These are phyloP conservation scores for Flaveria trinervia DNA, from an alignment of 129 eudicot species.

Conservation along the genomic window DNA sequence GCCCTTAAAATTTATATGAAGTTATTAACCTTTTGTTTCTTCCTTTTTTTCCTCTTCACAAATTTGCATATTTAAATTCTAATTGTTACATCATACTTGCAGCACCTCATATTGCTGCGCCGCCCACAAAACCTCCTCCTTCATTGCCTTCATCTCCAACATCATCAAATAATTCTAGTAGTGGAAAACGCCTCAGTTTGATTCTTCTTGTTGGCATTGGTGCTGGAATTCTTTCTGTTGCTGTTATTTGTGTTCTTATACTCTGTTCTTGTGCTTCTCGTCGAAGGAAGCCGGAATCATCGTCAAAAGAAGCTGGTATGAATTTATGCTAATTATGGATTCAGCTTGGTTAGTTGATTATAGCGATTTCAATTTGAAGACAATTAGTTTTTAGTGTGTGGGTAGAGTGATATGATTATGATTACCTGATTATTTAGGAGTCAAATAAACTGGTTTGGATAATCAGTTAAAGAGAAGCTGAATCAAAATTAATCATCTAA, in stretches of 20 bases:
- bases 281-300: slow-evolving; percentile 50
- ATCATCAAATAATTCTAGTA: slow-evolving; percentile 43
- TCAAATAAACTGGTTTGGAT: neutral
- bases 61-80: slow-evolving; percentile 9
- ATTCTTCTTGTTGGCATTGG: slow-evolving; percentile 66
- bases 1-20: neutral
- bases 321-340: slow-evolving; percentile 13
- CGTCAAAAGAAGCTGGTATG: slow-evolving; percentile 65
- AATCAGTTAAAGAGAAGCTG: neutral
- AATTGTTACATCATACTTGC: slow-evolving; percentile 25
- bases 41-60: neutral
- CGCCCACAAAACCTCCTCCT: slow-evolving; percentile 58
- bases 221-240: slow-evolving; percentile 60
- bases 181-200: slow-evolving; percentile 58
- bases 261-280: slow-evolving; percentile 65
- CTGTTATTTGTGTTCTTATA: slow-evolving; percentile 50
- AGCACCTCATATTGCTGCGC: slow-evolving; percentile 68
- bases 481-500: neutral
- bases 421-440: slow-evolving; percentile 12
- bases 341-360: neutral
- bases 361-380: neutral
- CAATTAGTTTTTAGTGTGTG: slow-evolving; percentile 3
- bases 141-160: slow-evolving; percentile 55
- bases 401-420: neutral
- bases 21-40: neutral